Percentiles rank a stretch among this genome's conserved stretches.
Evolutionary conservation across 805 yeast species (phyloP).

Genomic region (Wickerhamomyces hampshirensis): DNA sequence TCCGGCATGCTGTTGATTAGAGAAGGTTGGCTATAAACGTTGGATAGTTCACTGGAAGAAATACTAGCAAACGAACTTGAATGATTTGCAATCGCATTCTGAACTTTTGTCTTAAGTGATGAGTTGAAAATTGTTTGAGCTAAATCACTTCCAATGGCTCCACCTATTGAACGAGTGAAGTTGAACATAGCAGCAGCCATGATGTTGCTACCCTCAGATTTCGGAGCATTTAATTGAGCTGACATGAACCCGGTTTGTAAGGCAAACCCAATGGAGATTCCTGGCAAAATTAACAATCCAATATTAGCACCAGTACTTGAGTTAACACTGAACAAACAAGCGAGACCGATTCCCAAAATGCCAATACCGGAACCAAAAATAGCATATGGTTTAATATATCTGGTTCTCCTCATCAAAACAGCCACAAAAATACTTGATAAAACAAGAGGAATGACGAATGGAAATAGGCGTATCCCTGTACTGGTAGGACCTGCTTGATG

Average conservation of each 20-base stretch:
- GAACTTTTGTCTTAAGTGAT: slow-evolving; percentile 20
- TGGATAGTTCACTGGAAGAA: background rate
- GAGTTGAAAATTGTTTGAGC: slow-evolving; percentile 35
- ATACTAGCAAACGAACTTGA: slow-evolving; percentile 5
- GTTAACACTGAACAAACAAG: slow-evolving; percentile 27
- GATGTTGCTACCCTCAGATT: slow-evolving; percentile 41
- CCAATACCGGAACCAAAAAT: slow-evolving; percentile 28
- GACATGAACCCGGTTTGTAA: slow-evolving; percentile 30
- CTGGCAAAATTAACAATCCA: slow-evolving; percentile 34
- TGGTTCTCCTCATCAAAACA: slow-evolving; percentile 27
- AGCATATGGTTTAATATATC: slow-evolving; percentile 31
- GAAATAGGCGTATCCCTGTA: slow-evolving; percentile 21
- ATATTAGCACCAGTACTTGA: slow-evolving; percentile 27
- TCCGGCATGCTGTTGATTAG: slow-evolving; percentile 1
- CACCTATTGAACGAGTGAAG: slow-evolving; percentile 38
- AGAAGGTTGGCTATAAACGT: slow-evolving; percentile 5
- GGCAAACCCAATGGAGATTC: slow-evolving; percentile 31
- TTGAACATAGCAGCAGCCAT: slow-evolving; percentile 39
- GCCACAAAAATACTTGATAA: slow-evolving; percentile 21
- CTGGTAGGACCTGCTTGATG: slow-evolving; percentile 24
- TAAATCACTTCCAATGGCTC: slow-evolving; percentile 35
- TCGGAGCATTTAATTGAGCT: slow-evolving; percentile 39
- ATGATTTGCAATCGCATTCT: background rate
- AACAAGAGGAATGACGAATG: slow-evolving; percentile 16
- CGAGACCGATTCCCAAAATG: slow-evolving; percentile 31